phyloP scores from a whole-genome alignment of 2,329 filamentous ascomycete genomes.

The Paraphaeosphaeria sporulosa region DNA sequence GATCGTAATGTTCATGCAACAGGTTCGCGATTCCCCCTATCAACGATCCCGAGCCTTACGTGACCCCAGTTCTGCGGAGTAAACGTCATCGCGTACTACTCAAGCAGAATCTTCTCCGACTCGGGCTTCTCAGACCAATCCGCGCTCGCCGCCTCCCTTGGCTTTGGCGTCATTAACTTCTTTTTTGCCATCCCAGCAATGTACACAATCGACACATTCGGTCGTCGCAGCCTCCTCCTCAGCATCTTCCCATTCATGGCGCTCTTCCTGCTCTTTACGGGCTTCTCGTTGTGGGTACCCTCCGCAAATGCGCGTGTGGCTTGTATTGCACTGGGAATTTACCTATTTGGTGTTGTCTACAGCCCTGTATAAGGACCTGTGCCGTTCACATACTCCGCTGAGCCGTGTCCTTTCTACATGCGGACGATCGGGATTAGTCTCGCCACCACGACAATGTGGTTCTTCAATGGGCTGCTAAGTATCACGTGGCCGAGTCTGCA shows the following conservation, averaged over 20 bases:
- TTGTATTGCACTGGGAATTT: conserved; percentile 46
- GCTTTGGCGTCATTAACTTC: conserved; percentile 38
- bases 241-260: conserved; percentile 38
- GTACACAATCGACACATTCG: conserved; percentile 41
- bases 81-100: conserved; percentile 42
- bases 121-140: conserved; percentile 30
- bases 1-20: conserved; percentile 47
- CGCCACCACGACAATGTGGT: conserved; percentile 61
- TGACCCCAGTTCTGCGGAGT: conserved; percentile 14
- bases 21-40: conserved; percentile 21
- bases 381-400: conserved; percentile 45
- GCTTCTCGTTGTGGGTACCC: conserved; percentile 34
- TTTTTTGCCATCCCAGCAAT: conserved; percentile 36
- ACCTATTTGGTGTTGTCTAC: conserved; percentile 52
- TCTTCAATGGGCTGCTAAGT: conserved; percentile 61
- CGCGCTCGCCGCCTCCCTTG: conserved; percentile 36
- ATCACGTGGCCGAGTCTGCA: conserved; percentile 61
- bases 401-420: conserved; percentile 51
- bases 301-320: conserved; percentile 26
- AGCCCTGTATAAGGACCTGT: conserved; percentile 24
- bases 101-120: conserved; percentile 68
- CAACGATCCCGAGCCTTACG: background rate
- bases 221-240: conserved; percentile 34
- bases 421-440: conserved; percentile 45
- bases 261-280: conserved; percentile 33